Evolutionary conservation across 441 rosid genomes (phyloP).

Genomic region (Erodium texanum): DNA sequence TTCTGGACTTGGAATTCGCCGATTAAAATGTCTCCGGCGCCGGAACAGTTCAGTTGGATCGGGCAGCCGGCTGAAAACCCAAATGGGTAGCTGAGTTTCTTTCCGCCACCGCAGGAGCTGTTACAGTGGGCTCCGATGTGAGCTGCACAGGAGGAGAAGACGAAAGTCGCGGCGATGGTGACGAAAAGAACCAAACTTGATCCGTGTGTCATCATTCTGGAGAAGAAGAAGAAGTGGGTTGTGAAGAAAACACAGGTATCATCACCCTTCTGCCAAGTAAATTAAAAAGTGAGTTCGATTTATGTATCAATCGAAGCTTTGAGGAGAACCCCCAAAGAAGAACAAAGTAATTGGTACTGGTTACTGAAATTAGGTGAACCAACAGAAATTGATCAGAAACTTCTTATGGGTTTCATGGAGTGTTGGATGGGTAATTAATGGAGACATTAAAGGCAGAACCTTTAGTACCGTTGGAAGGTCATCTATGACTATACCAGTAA

Average conservation of each 20-base stretch:
- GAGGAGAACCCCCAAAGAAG: not conserved
- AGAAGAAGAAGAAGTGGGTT: not conserved
- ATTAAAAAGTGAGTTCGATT: too few species aligned
- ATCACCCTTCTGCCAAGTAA: not conserved
- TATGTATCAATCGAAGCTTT: not conserved
- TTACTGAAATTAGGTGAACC: not conserved
- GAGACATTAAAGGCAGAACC: slow-evolving; percentile 15
- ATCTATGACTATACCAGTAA: slow-evolving; percentile 34
- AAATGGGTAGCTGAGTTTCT: slow-evolving; percentile 43
- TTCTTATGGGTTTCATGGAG: not conserved
- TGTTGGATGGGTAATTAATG: not conserved
- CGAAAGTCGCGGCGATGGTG: not conserved
- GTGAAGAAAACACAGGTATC: slow-evolving; percentile 11
- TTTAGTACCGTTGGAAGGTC: slow-evolving; percentile 35
- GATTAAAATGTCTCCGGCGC: slow-evolving; percentile 18
- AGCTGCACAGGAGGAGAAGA: slow-evolving; percentile 2
- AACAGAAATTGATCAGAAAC: not conserved
- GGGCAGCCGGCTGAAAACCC: slow-evolving; percentile 43
- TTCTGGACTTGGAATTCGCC: slow-evolving; percentile 38
- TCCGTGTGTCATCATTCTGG: slow-evolving; percentile 23
- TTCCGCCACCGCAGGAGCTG: slow-evolving; percentile 28
- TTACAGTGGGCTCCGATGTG: slow-evolving; percentile 19
- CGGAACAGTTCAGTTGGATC: slow-evolving; percentile 37
- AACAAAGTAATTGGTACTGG: not conserved
- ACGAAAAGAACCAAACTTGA: slow-evolving; percentile 12